A percentile compares a stretch with the other conserved stretches of the same genome.
Conservation (phyloP, 345 rosid genomes). For the Eucalyptus camaldulensis region DNA sequence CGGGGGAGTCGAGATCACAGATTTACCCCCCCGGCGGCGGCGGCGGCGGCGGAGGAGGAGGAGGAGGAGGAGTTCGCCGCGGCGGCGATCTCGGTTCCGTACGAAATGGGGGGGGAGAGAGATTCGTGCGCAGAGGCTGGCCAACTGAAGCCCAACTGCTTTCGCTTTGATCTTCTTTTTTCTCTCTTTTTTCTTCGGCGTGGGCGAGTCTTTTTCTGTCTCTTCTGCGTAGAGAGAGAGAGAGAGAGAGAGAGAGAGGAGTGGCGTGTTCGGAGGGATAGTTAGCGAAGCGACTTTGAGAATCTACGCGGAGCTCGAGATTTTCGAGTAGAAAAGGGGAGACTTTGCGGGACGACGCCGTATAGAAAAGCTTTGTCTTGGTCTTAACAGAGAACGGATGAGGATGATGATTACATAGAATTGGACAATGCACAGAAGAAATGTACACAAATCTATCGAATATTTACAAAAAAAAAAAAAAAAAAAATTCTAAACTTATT, state of each 20-base stretch:
- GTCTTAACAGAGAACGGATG: not conserved
- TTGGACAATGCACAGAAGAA: not conserved
- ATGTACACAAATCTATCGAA: not conserved
- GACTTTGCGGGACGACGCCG: not conserved
- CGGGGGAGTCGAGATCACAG: not conserved
- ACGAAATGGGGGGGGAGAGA: not conserved
- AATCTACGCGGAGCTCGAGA: not conserved
- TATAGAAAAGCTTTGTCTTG: not conserved
- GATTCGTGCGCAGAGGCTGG: not conserved
- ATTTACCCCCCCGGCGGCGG: not conserved
- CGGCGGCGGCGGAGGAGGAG: not conserved
- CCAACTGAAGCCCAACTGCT: not conserved
- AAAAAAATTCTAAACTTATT: rapidly evolving
- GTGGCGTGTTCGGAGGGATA: not conserved
- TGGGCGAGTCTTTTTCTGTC: not conserved
- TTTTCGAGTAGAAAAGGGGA: not conserved
- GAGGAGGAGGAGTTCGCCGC: not conserved
- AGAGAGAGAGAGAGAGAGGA: too few relatives aligned
- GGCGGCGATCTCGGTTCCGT: not conserved
- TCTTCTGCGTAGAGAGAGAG: not conserved
- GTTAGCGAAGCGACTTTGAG: not conserved
- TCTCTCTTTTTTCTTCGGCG: not conserved
- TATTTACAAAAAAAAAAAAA: too few relatives aligned
- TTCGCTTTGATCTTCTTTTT: not conserved
- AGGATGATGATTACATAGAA: not conserved